Evolutionary conservation across 495 filamentous ascomycete genomes (phyloP).

Genomic region (Penicillium dipodomyicola): DNA sequence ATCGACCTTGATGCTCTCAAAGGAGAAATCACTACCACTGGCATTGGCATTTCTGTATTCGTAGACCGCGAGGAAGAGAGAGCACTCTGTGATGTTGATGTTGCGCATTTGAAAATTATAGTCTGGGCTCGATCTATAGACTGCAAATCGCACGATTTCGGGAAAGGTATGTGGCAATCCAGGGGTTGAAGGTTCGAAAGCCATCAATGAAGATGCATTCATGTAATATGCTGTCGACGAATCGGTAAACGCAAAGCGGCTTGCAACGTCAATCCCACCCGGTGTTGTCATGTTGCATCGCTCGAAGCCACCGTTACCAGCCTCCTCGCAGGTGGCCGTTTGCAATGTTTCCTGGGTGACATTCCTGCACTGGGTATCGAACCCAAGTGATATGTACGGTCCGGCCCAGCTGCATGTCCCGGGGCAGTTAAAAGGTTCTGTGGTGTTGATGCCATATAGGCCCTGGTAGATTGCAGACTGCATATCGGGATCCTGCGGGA

Average conservation of each 20-base stretch:
- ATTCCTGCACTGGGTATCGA: constrained; percentile 17
- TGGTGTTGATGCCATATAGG: constrained; percentile 14
- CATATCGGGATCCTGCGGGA: constrained; percentile 19
- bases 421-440: constrained; percentile 18
- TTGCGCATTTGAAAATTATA: constrained; percentile 3
- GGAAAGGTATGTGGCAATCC: constrained; percentile 12
- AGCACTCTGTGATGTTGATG: constrained; percentile 22
- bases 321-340: constrained; percentile 10
- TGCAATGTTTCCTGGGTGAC: constrained; percentile 21
- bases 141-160: constrained; percentile 18
- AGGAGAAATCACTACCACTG: constrained; percentile 16
- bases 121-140: constrained; percentile 16
- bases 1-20: constrained; percentile 13
- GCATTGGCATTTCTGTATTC: constrained; percentile 13
- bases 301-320: not conserved
- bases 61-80: constrained; percentile 17
- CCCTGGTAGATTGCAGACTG: constrained; percentile 18
- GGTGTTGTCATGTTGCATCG: constrained; percentile 8
- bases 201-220: constrained; percentile 4
- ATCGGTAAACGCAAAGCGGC: not conserved
- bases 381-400: constrained; percentile 22
- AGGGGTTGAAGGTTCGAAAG: not conserved
- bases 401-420: constrained; percentile 15
- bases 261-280: not conserved
- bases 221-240: constrained; percentile 1